Percentiles rank a stretch among this genome's conserved stretches.
phyloP scores from a whole-genome alignment of 306 rosid species.

The Prosopis cineraria region DNA sequence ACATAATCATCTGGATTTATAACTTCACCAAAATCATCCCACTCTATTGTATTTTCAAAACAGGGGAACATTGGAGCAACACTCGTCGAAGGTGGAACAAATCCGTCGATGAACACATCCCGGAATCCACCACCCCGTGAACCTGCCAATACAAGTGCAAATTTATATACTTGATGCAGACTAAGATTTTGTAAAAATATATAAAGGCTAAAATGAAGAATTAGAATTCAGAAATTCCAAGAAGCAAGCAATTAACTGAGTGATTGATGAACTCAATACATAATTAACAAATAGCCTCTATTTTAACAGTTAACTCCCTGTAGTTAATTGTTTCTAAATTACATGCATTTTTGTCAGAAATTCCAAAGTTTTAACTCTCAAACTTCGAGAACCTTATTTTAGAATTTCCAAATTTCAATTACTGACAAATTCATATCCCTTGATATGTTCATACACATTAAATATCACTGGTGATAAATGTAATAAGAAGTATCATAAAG shows the following conservation, averaged over 20 bases:
- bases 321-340: neutral
- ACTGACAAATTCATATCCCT: slow-evolving; percentile 16
- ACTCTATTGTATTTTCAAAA: slow-evolving; percentile 72
- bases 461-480: slow-evolving; percentile 6
- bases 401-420: neutral
- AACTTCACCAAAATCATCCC: slow-evolving; percentile 98
- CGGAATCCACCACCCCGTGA: slow-evolving; percentile 57
- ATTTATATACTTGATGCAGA: slow-evolving; percentile 28
- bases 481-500: slow-evolving; percentile 2
- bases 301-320: neutral
- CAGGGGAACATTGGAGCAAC: slow-evolving; percentile 92
- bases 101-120: slow-evolving; percentile 85
- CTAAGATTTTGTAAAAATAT: neutral
- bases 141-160: slow-evolving; percentile 51
- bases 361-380: neutral
- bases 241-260: neutral
- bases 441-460: slow-evolving; percentile 2
- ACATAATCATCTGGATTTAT: slow-evolving; percentile 99
- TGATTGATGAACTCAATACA: neutral
- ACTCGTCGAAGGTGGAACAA: slow-evolving; percentile 80
- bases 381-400: neutral
- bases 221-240: neutral
- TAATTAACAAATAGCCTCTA: neutral
- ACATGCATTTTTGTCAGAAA: neutral
- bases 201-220: neutral